Percentiles rank a stretch among this genome's conserved stretches.
Conservation (phyloP, 495 filamentous ascomycete species). For the Penicillium taxi region DNA sequence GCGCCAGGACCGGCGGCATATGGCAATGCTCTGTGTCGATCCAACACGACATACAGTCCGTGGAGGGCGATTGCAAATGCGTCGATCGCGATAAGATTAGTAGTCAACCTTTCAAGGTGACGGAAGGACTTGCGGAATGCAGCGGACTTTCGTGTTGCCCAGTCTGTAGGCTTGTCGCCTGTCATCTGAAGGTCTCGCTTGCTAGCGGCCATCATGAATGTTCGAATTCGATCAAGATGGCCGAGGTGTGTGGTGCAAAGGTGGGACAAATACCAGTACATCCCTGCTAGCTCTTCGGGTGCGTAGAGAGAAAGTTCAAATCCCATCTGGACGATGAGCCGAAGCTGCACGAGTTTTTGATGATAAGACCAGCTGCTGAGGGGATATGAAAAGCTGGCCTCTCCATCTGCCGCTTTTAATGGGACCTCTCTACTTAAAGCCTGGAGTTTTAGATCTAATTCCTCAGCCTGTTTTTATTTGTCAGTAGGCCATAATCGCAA, state of each 20-base stretch:
- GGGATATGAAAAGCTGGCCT: constrained; percentile 55
- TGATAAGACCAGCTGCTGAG: constrained; percentile 84
- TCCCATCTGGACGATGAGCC: constrained; percentile 84
- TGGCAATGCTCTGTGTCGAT: constrained; percentile 51
- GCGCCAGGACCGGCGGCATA: constrained; percentile 48
- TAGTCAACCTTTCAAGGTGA: constrained; percentile 51
- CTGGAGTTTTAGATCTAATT: constrained; percentile 66
- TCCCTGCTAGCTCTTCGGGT: constrained; percentile 73
- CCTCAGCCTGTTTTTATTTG: constrained; percentile 46
- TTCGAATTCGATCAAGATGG: constrained; percentile 64
- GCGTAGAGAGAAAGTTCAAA: constrained; percentile 91
- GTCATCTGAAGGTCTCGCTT: constrained; percentile 21
- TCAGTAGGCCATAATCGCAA: not conserved
- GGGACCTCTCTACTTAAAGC: constrained; percentile 55
- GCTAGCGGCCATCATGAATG: constrained; percentile 41
- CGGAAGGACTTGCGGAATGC: constrained; percentile 47
- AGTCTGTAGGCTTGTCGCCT: constrained; percentile 1
- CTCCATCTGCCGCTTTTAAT: constrained; percentile 33
- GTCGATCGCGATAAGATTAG: constrained; percentile 61
- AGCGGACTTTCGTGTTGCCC: constrained; percentile 18
- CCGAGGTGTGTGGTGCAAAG: constrained; percentile 41
- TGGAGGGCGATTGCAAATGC: constrained; percentile 62
- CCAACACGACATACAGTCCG: constrained; percentile 59
- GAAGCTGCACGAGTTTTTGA: constrained; percentile 80
- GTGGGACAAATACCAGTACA: constrained; percentile 72